phyloP scores from a whole-genome alignment of 2,329 filamentous ascomycete species.

The Teratosphaeria viscida region DNA sequence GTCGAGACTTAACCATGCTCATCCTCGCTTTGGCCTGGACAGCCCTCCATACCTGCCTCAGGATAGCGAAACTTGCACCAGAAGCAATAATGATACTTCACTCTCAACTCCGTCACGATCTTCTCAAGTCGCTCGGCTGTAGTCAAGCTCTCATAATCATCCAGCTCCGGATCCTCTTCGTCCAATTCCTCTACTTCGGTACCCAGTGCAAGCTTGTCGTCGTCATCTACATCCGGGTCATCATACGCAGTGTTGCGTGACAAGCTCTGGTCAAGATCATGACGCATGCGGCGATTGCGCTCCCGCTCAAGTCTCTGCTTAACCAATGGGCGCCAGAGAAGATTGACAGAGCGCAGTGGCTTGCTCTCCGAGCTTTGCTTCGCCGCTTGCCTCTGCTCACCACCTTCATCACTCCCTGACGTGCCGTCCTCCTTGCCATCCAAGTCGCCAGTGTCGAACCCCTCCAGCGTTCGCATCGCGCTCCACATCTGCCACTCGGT shows the following conservation, averaged over 20 bases:
- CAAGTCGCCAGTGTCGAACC: constrained; percentile 47
- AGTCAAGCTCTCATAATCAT: constrained; percentile 64
- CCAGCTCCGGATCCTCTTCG: constrained; percentile 69
- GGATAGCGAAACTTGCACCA: constrained; percentile 87
- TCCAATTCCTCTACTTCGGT: constrained; percentile 57
- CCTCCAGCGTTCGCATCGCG: constrained; percentile 74
- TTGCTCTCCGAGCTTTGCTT: constrained; percentile 1
- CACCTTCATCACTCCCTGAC: constrained; percentile 2
- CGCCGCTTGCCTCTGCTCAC: neutral
- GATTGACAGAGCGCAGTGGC: constrained; percentile 49
- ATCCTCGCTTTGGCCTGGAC: constrained; percentile 78
- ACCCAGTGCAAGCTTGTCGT: constrained; percentile 60
- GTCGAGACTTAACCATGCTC: constrained; percentile 49
- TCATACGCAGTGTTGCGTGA: constrained; percentile 50
- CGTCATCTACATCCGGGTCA: constrained; percentile 58
- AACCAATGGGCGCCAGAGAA: constrained; percentile 70
- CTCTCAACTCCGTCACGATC: constrained; percentile 59
- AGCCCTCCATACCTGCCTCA: constrained; percentile 67
- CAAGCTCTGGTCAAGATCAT: constrained; percentile 56
- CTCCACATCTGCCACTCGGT: constrained; percentile 60
- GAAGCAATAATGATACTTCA: constrained; percentile 74
- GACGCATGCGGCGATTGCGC: constrained; percentile 53
- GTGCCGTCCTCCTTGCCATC: constrained; percentile 3
- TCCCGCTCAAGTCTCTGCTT: constrained; percentile 60
- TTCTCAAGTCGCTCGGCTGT: constrained; percentile 55